Evolutionary conservation across 2,329 filamentous ascomycete genomes (phyloP), one percentile per base, ranked within the genome.

Genomic region (Cercospora sp.): DNA sequence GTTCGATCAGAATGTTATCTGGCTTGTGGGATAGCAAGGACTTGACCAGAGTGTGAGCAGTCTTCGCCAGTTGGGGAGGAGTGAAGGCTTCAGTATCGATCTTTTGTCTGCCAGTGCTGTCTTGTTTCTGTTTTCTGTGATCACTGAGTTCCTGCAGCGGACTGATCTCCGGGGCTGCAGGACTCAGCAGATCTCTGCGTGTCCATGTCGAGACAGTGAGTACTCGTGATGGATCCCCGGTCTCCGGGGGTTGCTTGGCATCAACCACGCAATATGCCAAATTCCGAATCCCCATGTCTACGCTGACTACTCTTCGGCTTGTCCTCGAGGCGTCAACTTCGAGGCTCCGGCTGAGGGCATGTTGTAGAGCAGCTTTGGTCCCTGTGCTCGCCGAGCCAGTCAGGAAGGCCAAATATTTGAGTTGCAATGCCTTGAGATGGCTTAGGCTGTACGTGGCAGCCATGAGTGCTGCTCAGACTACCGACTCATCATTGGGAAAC

Each of bases 231-330:
- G 68, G 66, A 13, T 30, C 13, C 5, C 51, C 55, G 20, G 20
- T 26, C 18, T 30, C n/a, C 18, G 62, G 18, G 16, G 13, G 13
- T 36, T 48, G 51, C 51, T 64, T 55, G 40, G 72, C 67, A 64
- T 76, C 72, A 45, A 78, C 30, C 7, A 92, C 84, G 71, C 90
- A 91, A 76, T 88, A 92, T 1, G 91, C 92, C 3, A 96, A 82
- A 77, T 96, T 96, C 53, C 88, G 88, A 72, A 96, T 91, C 3
- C 92, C 92, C 87, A 95, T 90, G 78, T 96, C 92, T 69, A 96
- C 90, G 76, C 91, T 94, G 36, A 95, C 78, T 26, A 95, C 84
- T 53, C 89, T 84, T 16, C 12, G 33, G 23, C 45, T 18, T 66
- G 59, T 64, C 51, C 33, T 31, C 26, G 51, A 42, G 2, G 23